Base-by-base conservation (phyloP, 2,329 filamentous ascomycete genomes). In the Cordyceps militaris region DNA sequence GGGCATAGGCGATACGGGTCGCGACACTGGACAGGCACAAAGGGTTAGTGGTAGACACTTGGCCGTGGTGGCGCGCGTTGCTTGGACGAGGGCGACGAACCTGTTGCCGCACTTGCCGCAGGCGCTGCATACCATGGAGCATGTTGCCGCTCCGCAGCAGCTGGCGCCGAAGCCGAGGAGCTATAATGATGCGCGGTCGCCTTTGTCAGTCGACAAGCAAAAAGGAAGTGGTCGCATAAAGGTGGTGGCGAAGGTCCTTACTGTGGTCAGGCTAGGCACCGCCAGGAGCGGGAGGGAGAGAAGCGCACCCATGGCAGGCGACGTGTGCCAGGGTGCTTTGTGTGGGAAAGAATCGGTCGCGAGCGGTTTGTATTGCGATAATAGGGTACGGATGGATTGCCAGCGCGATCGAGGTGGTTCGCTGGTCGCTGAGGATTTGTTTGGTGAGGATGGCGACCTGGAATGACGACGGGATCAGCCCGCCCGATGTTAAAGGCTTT, bases 71-170 rank as follows among this genome's bases (percentile, higher is more conserved):
- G 28, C 6, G 30, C 10, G 14, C 26, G 34, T n/a, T 14, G 34
- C 34, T 13, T 13, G 34, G 50, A 46, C 34, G 19, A 50, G 23
- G 14, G 46, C 40, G 49, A 63, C 71, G 61, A 74, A 91, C 89
- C 90, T 96, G 79, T 96, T 97, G 66, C 92, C 90, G 74, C 93
- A 97, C 72, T 97, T 97, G 54, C 94, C 93, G 70, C 93, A 99
- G 13, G 91, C 89, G 71, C 89, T 94, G 76, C 92, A 97, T 50
- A 97, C 87, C 71, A 94, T 93, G 65, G 91, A 96, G 75, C 93
- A 97, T 54, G 94, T 97, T 47, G 94, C 92, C 28, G 94, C 94
- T 69, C 94, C 94, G 71, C 94, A 99, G 76, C 94, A 99, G 67
- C 91, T 97, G 62, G 88, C 91, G 61, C 79, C 88, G 65, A 91